Conservation (phyloP, 257 asterid species). For the Solanum virginianum region DNA sequence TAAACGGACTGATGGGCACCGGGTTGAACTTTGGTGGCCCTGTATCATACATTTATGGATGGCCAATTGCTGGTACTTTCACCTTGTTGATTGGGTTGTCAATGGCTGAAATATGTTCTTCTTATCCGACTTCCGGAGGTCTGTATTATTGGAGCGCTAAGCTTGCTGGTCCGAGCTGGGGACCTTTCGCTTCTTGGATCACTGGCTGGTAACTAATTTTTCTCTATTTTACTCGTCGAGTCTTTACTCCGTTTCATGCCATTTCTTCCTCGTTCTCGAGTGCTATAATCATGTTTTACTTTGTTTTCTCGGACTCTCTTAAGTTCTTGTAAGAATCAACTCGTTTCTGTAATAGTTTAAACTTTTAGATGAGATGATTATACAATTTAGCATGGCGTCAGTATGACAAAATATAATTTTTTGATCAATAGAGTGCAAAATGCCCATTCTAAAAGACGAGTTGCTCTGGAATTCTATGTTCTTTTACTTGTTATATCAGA, state of each 20-base stretch:
- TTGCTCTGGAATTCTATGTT: too few relatives aligned
- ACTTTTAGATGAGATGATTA: too few relatives aligned
- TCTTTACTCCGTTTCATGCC: background rate
- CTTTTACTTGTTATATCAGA: too few relatives aligned
- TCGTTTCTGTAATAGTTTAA: too few relatives aligned
- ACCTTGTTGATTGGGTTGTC: constrained; percentile 75
- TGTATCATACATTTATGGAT: constrained; percentile 68
- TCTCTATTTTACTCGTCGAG: background rate
- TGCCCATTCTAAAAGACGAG: too few relatives aligned
- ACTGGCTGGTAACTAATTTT: constrained; percentile 67
- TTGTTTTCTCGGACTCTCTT: too few relatives aligned
- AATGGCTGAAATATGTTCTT: constrained; percentile 95
- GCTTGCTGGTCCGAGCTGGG: constrained; percentile 96
- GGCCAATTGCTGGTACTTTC: constrained; percentile 72
- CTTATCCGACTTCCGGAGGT: constrained; percentile 96
- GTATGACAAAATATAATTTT: too few relatives aligned
- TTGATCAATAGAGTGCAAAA: too few relatives aligned
- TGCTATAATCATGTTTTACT: too few relatives aligned
- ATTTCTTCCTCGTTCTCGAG: too few relatives aligned
- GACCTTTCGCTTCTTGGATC: constrained; percentile 95
- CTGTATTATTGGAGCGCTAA: constrained; percentile 96
- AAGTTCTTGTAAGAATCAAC: too few relatives aligned
- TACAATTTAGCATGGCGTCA: too few relatives aligned
- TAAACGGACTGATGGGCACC: constrained; percentile 66
- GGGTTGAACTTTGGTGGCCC: constrained; percentile 90